Base-by-base conservation (phyloP, 257 asterid genomes). In the Plantago ovata region DNA sequence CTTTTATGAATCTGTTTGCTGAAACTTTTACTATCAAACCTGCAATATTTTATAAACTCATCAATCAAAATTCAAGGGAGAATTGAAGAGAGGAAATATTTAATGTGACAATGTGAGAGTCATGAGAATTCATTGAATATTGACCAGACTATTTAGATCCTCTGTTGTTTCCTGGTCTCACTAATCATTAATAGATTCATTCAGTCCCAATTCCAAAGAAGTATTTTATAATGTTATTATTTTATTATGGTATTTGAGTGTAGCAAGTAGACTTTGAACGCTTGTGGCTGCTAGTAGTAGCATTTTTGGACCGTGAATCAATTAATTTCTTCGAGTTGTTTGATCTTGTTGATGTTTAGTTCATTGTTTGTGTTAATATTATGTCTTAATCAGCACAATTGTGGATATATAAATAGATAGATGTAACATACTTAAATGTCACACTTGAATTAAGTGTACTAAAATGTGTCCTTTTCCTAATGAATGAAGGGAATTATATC, bases 121-220 rank as follows among this genome's bases (percentile, higher is more conserved):
- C 50, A 38, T 39, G 61, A 1, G 10, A 56, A 56, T 56, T 48
- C 61, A 57, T 39, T 57, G 62, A 57, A 57, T 39, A 40, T 57
- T 57, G 62, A 57, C 50, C 15, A 57, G 21, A 57, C 38, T 44
- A 39, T 28, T 3, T 28, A 28, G 36, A 57, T 39, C 49, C 14
- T 20, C 16, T 19, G 46, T 33, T 57, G 62, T 57, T 55, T 57
- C 49, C 40, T 12, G 40, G 50, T 40, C 50, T 40, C 39, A 28
- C 49, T 19, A 56, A 56, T 56, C 50, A 56, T 55, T 55, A 13
- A 19, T 40, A 16, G 13, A 56, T 23, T 53, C 59, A 36, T 43
- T 56, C 32, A 22, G 38, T 39, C n/a, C 10, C 33, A 28, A 24
- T 53, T 32, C 40, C 36, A 28, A 8, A 28, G 5, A 28, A 28